Evolutionary conservation across 495 filamentous ascomycete genomes (phyloP).

Genomic region (Penicillium lividum): DNA sequence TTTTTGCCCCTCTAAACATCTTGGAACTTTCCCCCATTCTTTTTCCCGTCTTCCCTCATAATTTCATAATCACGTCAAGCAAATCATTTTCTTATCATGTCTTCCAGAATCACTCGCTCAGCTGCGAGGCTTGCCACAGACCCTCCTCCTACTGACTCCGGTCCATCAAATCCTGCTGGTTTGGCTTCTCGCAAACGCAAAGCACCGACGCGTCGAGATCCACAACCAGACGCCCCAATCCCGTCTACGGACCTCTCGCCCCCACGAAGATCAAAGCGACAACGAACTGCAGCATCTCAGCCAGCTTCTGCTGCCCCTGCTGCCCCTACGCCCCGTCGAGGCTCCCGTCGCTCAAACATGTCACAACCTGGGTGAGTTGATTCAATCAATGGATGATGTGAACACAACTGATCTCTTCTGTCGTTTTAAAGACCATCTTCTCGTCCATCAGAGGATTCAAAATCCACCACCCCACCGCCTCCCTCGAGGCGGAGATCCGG

Average conservation of each 20-base stretch:
- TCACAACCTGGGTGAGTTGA: conserved; percentile 74
- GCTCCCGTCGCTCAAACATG: conserved; percentile 69
- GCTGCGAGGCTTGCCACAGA: conserved; percentile 75
- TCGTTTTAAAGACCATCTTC: conserved; percentile 40
- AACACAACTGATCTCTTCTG: not conserved
- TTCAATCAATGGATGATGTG: not conserved
- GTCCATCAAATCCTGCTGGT: conserved; percentile 40
- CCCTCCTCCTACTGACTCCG: conserved; percentile 42
- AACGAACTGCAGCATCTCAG: conserved; percentile 40
- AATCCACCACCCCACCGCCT: conserved; percentile 45
- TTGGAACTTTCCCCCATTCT: not conserved
- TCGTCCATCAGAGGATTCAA: conserved; percentile 44
- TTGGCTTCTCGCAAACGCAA: conserved; percentile 60
- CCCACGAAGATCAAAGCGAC: conserved; percentile 46
- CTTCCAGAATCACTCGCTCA: conserved; percentile 79
- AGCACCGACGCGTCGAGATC: conserved; percentile 45
- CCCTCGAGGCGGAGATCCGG: conserved; percentile 68
- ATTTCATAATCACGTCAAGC: conserved; percentile 13
- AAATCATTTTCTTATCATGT: conserved; percentile 71
- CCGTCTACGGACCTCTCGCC: conserved; percentile 43
- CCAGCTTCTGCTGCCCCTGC: conserved; percentile 43
- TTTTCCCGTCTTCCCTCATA: conserved; percentile 8
- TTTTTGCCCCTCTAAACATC: not conserved
- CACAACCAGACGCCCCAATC: conserved; percentile 39
- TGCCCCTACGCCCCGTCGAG: conserved; percentile 53